Conservation (phyloP, 768 basidiomycete species). For the Leccinum subtestaceum region DNA sequence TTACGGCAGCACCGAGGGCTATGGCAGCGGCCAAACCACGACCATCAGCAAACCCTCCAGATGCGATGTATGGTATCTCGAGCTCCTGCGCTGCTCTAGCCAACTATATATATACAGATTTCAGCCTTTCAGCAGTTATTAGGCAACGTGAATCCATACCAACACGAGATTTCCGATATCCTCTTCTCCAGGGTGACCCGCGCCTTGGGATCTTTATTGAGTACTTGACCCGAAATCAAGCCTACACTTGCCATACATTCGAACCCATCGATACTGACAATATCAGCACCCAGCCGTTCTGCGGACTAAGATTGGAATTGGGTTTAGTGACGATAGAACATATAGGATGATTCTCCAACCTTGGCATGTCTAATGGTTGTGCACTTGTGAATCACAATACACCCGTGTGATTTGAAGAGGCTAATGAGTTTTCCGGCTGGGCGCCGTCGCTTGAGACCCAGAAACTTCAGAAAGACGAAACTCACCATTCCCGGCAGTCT, state of each 20-base stretch:
- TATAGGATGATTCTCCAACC: slow-evolving; percentile 36
- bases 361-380: slow-evolving; percentile 84
- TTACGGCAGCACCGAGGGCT: slow-evolving; percentile 74
- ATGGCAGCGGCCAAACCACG: slow-evolving; percentile 81
- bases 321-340: neutral
- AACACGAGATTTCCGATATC: slow-evolving; percentile 87
- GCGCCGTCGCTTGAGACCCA: neutral
- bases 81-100: slow-evolving; percentile 85
- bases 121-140: neutral
- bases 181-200: slow-evolving; percentile 93
- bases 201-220: slow-evolving; percentile 49
- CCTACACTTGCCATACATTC: slow-evolving; percentile 57
- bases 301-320: slow-evolving; percentile 43
- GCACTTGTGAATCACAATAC: slow-evolving; percentile 88
- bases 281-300: slow-evolving; percentile 77
- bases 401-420: slow-evolving; percentile 75
- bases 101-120: slow-evolving; percentile 50
- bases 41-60: slow-evolving; percentile 86
- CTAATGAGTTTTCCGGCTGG: slow-evolving; percentile 75
- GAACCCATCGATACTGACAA: slow-evolving; percentile 87
- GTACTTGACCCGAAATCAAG: neutral
- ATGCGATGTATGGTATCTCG: slow-evolving; percentile 83
- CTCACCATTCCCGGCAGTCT: slow-evolving; percentile 90
- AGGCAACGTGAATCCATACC: slow-evolving; percentile 37
- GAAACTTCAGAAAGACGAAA: neutral